Evolutionary conservation across 2,329 filamentous ascomycete genomes (phyloP).

Genomic region (Colletotrichum sp.): DNA sequence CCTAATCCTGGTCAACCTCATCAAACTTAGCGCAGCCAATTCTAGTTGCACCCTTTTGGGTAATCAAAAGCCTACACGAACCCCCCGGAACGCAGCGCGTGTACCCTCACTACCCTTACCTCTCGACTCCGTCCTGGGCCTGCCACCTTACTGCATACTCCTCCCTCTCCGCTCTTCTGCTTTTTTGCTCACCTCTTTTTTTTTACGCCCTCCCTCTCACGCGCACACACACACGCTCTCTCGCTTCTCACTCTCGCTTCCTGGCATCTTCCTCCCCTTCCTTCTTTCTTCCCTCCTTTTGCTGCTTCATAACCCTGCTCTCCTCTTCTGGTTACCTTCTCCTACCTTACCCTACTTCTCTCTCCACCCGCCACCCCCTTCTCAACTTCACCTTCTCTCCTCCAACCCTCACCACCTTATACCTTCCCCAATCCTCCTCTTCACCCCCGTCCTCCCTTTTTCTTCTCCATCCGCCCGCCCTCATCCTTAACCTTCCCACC

Average conservation of each 20-base stretch:
- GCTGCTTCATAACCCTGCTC: conserved; percentile 25
- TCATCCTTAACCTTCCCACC: conserved; percentile 32
- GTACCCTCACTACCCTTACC: conserved; percentile 10
- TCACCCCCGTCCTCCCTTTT: conserved; percentile 7
- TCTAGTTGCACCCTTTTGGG: conserved; percentile 37
- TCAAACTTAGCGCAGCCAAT: conserved; percentile 47
- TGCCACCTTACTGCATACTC: background rate
- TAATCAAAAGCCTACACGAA: conserved; percentile 36
- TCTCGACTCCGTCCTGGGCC: background rate
- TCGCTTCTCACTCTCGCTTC: conserved; percentile 30
- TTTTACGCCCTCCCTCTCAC: background rate
- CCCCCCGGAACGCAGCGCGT: conserved; percentile 11
- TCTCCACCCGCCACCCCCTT: conserved; percentile 22
- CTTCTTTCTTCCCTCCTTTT: conserved; percentile 33
- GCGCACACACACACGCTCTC: conserved; percentile 4
- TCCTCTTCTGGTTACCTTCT: conserved; percentile 26
- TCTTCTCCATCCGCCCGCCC: conserved; percentile 25
- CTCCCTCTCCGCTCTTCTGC: conserved; percentile 11
- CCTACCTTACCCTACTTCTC: conserved; percentile 21
- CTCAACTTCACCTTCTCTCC: conserved; percentile 22
- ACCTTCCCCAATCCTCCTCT: conserved; percentile 28
- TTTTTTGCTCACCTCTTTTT: conserved; percentile 6
- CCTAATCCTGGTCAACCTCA: conserved; percentile 35
- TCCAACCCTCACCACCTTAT: conserved; percentile 27
- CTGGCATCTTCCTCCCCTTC: conserved; percentile 33